Evolutionary conservation across 306 rosid species (phyloP).

Genomic region (Malus fusca): DNA sequence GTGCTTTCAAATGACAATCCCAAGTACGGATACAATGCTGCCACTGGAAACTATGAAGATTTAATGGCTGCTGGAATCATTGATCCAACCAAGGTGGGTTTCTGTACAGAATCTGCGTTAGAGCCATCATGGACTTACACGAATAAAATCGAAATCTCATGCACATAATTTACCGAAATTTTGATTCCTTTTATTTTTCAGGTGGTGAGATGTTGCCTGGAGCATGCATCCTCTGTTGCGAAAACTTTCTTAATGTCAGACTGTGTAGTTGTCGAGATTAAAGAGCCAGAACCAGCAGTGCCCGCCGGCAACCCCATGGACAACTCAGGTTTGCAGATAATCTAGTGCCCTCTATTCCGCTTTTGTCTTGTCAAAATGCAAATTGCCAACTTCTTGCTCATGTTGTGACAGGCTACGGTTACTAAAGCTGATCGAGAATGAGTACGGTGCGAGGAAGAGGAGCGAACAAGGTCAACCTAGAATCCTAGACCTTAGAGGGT

Average conservation of each 20-base stretch:
- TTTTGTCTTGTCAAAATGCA: neutral
- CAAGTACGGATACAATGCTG: constrained; percentile 86
- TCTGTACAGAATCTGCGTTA: neutral
- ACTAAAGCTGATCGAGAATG: constrained; percentile 5
- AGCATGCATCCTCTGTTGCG: constrained; percentile 95
- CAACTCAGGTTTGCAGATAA: constrained; percentile 53
- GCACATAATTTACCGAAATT: neutral
- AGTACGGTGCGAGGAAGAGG: neutral
- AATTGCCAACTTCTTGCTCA: neutral
- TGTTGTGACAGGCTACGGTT: constrained; percentile 50
- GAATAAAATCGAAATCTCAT: too few relatives aligned
- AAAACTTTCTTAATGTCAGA: constrained; percentile 98
- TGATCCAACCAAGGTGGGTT: constrained; percentile 91
- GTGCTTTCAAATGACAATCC: constrained; percentile 71
- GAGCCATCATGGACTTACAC: neutral
- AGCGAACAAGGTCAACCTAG: neutral
- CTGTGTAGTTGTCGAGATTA: constrained; percentile 96
- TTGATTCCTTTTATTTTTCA: constrained; percentile 1
- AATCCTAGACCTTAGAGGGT: neutral
- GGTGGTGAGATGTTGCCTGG: constrained; percentile 99
- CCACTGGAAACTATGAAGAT: constrained; percentile 95
- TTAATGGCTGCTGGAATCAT: constrained; percentile 95
- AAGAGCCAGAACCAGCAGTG: constrained; percentile 72
- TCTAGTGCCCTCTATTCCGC: too few relatives aligned
- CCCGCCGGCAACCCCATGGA: constrained; percentile 92